A percentile compares a stretch with the other conserved stretches of the same genome.
phyloP scores from a whole-genome alignment of 2,329 filamentous ascomycete genomes.

The Paraphaeosphaeria sporulosa region DNA sequence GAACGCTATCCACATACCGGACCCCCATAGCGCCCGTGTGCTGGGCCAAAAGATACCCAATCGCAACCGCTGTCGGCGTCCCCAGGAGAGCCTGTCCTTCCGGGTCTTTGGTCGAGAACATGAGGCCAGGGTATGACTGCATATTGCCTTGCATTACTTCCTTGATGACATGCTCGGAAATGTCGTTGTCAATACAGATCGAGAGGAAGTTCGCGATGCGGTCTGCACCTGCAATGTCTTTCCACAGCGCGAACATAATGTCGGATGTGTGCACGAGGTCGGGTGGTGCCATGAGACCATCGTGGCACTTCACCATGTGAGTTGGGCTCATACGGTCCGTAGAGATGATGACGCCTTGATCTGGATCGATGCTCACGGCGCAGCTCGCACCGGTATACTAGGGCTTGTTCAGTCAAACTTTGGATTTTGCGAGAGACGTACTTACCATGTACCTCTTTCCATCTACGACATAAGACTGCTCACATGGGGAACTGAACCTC shows the following conservation, averaged over 20 bases:
- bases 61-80: neutral
- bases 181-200: neutral
- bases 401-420: neutral
- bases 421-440: neutral
- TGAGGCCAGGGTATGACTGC: neutral
- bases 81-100: slow-evolving; percentile 2
- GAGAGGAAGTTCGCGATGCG: neutral
- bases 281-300: neutral
- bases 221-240: neutral
- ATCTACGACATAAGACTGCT: neutral
- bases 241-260: neutral
- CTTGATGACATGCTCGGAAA: neutral
- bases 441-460: neutral
- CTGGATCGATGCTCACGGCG: neutral
- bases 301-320: neutral
- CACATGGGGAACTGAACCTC: neutral
- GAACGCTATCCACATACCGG: neutral
- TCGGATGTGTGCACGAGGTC: neutral
- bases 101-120: neutral
- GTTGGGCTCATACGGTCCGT: neutral
- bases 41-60: neutral
- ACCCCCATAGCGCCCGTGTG: neutral
- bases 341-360: neutral
- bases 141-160: neutral
- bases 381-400: neutral